phyloP scores from a whole-genome alignment of 2,329 filamentous ascomycete genomes.

The Botrytis hyacinthi region DNA sequence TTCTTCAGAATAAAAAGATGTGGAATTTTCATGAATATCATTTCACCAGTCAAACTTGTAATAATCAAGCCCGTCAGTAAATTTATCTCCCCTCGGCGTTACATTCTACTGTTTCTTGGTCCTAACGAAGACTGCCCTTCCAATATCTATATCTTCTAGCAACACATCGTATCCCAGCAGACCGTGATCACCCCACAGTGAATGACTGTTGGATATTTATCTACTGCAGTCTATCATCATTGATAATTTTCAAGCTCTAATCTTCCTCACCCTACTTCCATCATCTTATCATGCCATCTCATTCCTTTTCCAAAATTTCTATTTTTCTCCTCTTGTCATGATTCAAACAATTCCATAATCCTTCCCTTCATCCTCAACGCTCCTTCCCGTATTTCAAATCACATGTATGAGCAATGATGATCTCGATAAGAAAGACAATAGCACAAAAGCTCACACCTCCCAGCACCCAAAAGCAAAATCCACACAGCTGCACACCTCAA shows the following conservation, averaged over 20 bases:
- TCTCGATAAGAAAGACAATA: neutral
- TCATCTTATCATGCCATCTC: neutral
- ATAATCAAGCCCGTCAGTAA: neutral
- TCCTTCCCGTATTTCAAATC: too few relatives aligned
- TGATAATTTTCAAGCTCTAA: too few relatives aligned
- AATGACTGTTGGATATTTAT: neutral
- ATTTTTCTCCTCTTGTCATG: too few relatives aligned
- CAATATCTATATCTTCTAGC: fast-evolving
- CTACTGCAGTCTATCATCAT: too few relatives aligned
- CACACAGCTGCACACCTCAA: neutral
- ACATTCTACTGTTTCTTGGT: too few relatives aligned
- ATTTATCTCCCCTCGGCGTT: neutral
- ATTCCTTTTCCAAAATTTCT: neutral
- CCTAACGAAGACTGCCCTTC: too few relatives aligned
- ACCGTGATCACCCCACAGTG: too few relatives aligned
- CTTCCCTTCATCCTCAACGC: too few relatives aligned
- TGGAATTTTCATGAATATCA: neutral
- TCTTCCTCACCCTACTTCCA: too few relatives aligned
- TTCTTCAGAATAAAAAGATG: neutral
- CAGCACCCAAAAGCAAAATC: neutral
- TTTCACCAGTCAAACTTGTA: too few relatives aligned
- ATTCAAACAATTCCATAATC: too few relatives aligned
- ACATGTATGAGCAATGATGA: fast-evolving
- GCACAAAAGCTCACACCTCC: neutral
- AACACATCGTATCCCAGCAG: fast-evolving